Evolutionary conservation across 179 eudicot genomes (phyloP), one percentile per base, ranked within the genome.

Genomic region (Silene vulgaris): DNA sequence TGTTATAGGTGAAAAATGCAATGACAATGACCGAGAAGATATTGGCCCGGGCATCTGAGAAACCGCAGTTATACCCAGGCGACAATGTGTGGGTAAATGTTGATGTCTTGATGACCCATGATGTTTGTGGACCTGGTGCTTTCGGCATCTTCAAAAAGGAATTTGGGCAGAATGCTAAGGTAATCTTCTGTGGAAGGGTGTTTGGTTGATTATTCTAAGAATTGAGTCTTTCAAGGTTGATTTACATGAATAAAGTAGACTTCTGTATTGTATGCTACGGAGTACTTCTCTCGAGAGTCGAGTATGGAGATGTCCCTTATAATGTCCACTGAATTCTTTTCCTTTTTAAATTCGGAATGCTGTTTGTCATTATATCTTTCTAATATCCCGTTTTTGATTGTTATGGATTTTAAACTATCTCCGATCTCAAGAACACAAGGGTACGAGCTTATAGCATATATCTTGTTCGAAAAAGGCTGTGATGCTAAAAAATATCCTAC

Each of bases 51-150:
- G 59, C 59, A 52, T 52, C 59, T 1, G 59, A 52, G 16, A 52
- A 52, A 52, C 1, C 59, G 5, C 59, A 52, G 59, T 14, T 52
- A 52, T 14, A 52, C 17, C 59, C 59, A 14, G 59, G 59, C 19
- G 59, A 52, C 4, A 52, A 52, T 62, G 65, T 62, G 14, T 19
- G 65, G 29, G 28, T 8, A 9, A 62, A 62, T 62, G 65, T 23
- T 19, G 99, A 95, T 85, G 67, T 89, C 29, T 84, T 92, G 88
- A 95, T 95, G 99, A 95, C 97, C 57, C 97, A 95, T 86, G 99
- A 95, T 87, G 93, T 92, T 74, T 89, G 93, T 81, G 99, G 99
- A 71, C 99, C 99, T 12, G 97, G 97, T 57, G 70, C 97, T 3
- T 62, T 90, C 77, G 97, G 93, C 29, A 92, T 89, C 72, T 95